Percentiles rank a stretch among this genome's conserved stretches.
These are phyloP conservation scores for Pichia terricola DNA, from an alignment of 1,139 yeast species.

Conservation along the genomic window DNA sequence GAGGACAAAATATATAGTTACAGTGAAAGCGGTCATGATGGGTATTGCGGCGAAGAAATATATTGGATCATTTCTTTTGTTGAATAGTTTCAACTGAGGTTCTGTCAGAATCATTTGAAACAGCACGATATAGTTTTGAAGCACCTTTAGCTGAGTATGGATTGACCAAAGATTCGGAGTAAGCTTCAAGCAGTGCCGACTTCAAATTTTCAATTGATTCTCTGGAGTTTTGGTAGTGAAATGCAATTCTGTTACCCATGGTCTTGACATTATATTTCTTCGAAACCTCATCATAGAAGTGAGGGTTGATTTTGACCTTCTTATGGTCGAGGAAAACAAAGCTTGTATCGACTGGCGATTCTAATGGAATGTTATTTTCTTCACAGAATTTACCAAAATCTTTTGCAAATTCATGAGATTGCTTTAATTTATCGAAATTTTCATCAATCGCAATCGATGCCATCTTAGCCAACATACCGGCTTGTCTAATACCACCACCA, in stretches of 20 bases:
- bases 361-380: conserved; percentile 45
- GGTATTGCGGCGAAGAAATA: too few species aligned
- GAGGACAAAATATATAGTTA: too few species aligned
- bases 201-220: conserved; percentile 62
- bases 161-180: conserved; percentile 32
- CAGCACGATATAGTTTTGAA: conserved; percentile 21
- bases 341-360: conserved; percentile 76
- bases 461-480: conserved; percentile 77
- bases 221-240: conserved; percentile 71
- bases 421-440: conserved; percentile 47
- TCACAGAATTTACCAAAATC: conserved; percentile 55
- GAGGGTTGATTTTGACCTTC: conserved; percentile 51
- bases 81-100: conserved; percentile 1
- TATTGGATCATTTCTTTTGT: too few species aligned
- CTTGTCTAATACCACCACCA: conserved; percentile 93
- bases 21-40: too few species aligned
- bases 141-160: conserved; percentile 20
- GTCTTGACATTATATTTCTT: conserved; percentile 53
- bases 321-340: conserved; percentile 71
- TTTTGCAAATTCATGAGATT: conserved; percentile 61
- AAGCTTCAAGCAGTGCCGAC: conserved; percentile 48
- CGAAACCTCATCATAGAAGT: conserved; percentile 37
- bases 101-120: conserved; percentile 7
- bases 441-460: conserved; percentile 72
- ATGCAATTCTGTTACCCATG: conserved; percentile 63